These are phyloP conservation scores for Paulownia fortunei DNA, from an alignment of 257 asterid genomes.

Conservation along the genomic window DNA sequence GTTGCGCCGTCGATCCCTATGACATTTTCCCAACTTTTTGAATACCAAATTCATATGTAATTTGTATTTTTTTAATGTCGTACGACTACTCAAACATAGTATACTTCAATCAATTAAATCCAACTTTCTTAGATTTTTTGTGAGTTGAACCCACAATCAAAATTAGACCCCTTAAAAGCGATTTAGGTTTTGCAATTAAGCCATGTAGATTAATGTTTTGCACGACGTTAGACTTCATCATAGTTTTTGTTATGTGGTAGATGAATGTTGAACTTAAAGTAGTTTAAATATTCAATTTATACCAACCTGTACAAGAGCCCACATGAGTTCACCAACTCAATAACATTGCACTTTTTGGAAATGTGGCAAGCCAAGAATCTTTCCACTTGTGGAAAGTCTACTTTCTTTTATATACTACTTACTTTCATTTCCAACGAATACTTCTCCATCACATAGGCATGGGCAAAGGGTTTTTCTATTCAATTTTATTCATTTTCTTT, in stretches of 20 bases:
- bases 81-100: too few relatives aligned
- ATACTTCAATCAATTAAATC: too few relatives aligned
- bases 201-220: not conserved
- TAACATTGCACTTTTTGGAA: constrained; percentile 36
- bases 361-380: constrained; percentile 44
- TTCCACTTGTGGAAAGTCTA: constrained; percentile 53
- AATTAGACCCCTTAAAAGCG: not conserved
- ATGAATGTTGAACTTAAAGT: not conserved
- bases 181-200: not conserved
- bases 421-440: constrained; percentile 44
- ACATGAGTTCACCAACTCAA: constrained; percentile 46
- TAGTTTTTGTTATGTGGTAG: constrained; percentile 2
- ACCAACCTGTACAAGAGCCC: constrained; percentile 38
- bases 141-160: too few relatives aligned
- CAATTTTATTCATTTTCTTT: too few relatives aligned
- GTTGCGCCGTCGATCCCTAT: not conserved
- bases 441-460: constrained; percentile 32
- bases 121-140: not conserved
- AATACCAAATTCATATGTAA: not conserved
- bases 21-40: not conserved
- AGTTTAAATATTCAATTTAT: not conserved
- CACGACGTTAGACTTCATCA: constrained; percentile 14
- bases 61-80: too few relatives aligned
- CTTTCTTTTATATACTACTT: not conserved
- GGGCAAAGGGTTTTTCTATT: constrained; percentile 26